Conservation (phyloP, 495 filamentous ascomycete species). For the Penicillium odoratum region DNA sequence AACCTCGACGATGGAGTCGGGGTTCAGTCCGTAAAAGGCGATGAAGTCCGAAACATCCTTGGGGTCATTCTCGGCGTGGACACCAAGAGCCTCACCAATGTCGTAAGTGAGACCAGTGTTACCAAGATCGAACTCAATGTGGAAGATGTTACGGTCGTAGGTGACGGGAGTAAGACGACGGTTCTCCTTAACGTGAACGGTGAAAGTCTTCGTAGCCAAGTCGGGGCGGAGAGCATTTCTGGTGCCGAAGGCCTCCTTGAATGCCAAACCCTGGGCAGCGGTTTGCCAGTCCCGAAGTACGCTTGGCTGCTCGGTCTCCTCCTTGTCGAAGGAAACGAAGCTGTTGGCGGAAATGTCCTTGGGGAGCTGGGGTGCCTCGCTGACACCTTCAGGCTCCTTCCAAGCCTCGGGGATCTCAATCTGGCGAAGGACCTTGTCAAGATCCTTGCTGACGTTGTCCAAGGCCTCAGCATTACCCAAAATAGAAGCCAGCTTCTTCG, state of each 20-base stretch:
- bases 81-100: conserved; percentile 96
- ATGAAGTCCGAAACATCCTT: conserved; percentile 82
- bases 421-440: conserved; percentile 67
- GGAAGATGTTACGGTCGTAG: conserved; percentile 99
- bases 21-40: conserved; percentile 78
- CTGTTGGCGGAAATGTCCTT: conserved; percentile 69
- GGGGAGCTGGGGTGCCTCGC: conserved; percentile 50
- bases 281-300: conserved; percentile 74
- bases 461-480: conserved; percentile 56
- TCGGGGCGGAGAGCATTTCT: conserved; percentile 77
- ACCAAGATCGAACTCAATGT: conserved; percentile 97
- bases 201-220: conserved; percentile 77
- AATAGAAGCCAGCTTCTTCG: conserved; percentile 59
- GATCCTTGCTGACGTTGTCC: conserved; percentile 60
- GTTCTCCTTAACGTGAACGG: conserved; percentile 91
- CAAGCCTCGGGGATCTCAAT: conserved; percentile 77
- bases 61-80: conserved; percentile 90
- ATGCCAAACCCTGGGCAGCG: conserved; percentile 81
- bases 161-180: conserved; percentile 81
- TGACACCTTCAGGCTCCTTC: conserved; percentile 65
- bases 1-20: conserved; percentile 83
- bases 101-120: conserved; percentile 88
- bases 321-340: conserved; percentile 79
- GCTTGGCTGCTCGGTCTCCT: conserved; percentile 63
- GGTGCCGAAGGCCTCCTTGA: conserved; percentile 92